Percentiles rank a stretch among this genome's conserved stretches.
phyloP scores from a whole-genome alignment of 306 rosid species.

The Pterocarpus macrocarpus region DNA sequence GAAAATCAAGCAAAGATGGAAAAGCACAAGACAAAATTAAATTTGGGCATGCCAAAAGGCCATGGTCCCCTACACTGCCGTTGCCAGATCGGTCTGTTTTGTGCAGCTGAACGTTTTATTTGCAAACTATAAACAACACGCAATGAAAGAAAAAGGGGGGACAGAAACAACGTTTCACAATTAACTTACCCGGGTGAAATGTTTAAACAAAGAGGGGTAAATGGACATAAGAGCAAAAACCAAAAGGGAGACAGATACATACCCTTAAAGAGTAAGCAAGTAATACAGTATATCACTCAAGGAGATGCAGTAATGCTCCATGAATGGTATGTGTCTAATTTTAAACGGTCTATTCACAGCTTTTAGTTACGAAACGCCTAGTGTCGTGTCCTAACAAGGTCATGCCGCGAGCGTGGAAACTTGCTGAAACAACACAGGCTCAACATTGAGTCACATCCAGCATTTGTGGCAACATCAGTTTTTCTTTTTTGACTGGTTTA shows the following conservation, averaged over 20 bases:
- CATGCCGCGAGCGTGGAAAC: background rate
- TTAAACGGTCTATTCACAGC: constrained; percentile 29
- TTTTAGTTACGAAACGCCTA: background rate
- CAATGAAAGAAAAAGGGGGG: constrained; percentile 40
- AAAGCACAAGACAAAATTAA: constrained; percentile 42
- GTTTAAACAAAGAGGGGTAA: constrained; percentile 45
- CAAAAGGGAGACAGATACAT: constrained; percentile 11
- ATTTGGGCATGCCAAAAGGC: constrained; percentile 45
- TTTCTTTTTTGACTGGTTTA: constrained; percentile 35
- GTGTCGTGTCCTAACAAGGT: background rate
- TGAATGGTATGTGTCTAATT: constrained; percentile 3
- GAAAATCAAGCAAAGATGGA: constrained; percentile 42
- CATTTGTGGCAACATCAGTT: constrained; percentile 33
- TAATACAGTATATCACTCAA: constrained; percentile 17
- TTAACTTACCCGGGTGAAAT: constrained; percentile 47
- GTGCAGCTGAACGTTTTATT: constrained; percentile 31
- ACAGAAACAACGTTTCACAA: constrained; percentile 14
- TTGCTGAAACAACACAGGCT: constrained; percentile 16
- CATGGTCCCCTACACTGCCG: constrained; percentile 53
- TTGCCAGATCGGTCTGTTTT: constrained; percentile 48
- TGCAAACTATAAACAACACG: constrained; percentile 45
- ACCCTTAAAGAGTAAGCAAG: constrained; percentile 35
- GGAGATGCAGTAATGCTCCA: constrained; percentile 33
- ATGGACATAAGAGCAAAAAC: constrained; percentile 38
- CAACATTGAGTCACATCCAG: background rate